A percentile compares a stretch with the other conserved stretches of the same genome.
Evolutionary conservation across 352 stramenopile species (phyloP).

Genomic region (Pythium brassicae): DNA sequence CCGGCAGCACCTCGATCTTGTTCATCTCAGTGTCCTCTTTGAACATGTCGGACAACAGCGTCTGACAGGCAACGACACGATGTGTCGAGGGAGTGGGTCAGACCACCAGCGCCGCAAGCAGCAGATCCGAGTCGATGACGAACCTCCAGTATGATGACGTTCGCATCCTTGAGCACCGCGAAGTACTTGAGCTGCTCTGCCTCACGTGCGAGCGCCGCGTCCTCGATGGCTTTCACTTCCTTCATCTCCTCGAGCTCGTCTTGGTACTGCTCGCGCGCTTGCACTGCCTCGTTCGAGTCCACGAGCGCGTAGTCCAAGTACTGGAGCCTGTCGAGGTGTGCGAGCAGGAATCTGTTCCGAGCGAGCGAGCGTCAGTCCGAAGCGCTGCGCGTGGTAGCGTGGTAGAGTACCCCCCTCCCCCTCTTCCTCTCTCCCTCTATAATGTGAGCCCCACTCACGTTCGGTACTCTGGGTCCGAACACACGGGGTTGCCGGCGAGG

Average conservation of each 20-base stretch:
- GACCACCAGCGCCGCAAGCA: neutral
- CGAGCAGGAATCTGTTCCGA: conserved; percentile 73
- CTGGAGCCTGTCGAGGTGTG: conserved; percentile 90
- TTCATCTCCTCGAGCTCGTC: conserved; percentile 81
- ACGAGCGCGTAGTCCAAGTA: conserved; percentile 93
- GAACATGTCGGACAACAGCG: conserved; percentile 90
- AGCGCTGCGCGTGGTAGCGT: neutral
- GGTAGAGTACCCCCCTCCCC: no score
- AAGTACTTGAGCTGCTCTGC: conserved; percentile 76
- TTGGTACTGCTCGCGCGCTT: conserved; percentile 89
- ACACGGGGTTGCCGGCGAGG: conserved; percentile 91
- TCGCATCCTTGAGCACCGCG: conserved; percentile 77
- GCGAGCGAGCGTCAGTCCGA: neutral
- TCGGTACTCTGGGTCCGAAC: conserved; percentile 88
- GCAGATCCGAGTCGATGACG: neutral
- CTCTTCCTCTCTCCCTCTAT: no score
- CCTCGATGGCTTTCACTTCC: conserved; percentile 83
- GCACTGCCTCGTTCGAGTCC: conserved; percentile 66
- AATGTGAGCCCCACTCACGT: conserved; percentile 25
- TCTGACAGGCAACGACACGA: conserved; percentile 26
- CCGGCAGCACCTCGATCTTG: conserved; percentile 89
- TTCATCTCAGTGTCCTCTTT: conserved; percentile 89
- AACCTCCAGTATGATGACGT: conserved; percentile 85
- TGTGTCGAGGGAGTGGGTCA: neutral
- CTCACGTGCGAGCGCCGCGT: conserved; percentile 71